phyloP scores from a whole-genome alignment of 2,329 filamentous ascomycete species.

The Aureobasidium sp. region DNA sequence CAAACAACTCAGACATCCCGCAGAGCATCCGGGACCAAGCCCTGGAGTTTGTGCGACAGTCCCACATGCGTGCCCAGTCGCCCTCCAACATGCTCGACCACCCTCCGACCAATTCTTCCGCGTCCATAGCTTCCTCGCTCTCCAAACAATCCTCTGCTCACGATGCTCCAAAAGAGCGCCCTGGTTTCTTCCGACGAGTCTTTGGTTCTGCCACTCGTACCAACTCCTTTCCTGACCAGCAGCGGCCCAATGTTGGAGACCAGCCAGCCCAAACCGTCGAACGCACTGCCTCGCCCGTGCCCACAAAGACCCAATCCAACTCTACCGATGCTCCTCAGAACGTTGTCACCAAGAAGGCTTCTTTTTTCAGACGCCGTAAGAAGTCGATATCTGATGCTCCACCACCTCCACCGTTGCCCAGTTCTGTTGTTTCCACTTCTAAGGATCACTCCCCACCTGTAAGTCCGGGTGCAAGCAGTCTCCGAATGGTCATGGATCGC shows the following conservation, averaged over 20 bases:
- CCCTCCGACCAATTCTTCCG: background rate
- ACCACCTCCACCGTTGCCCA: constrained; percentile 50
- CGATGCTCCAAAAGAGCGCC: constrained; percentile 44
- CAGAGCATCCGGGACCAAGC: constrained; percentile 38
- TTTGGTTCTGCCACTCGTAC: constrained; percentile 62
- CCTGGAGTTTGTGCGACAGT: constrained; percentile 40
- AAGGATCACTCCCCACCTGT: constrained; percentile 40
- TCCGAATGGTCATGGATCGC: constrained; percentile 79
- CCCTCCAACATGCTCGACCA: background rate
- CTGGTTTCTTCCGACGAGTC: constrained; percentile 86
- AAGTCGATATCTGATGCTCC: constrained; percentile 68
- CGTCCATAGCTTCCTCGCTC: constrained; percentile 34
- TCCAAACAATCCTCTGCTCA: constrained; percentile 3
- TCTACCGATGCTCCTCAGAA: background rate
- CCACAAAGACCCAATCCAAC: background rate
- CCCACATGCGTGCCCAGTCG: constrained; percentile 26
- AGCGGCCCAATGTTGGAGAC: constrained; percentile 15
- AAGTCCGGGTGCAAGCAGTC: constrained; percentile 59
- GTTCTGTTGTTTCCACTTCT: constrained; percentile 22
- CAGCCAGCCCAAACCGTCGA: constrained; percentile 4
- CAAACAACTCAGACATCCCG: constrained; percentile 24
- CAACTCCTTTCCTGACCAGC: constrained; percentile 30
- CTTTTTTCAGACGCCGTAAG: constrained; percentile 89
- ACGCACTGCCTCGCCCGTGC: background rate
- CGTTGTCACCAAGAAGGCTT: constrained; percentile 74